Conservation (phyloP, 257 asterid species). For the Scutellaria galericulata region DNA sequence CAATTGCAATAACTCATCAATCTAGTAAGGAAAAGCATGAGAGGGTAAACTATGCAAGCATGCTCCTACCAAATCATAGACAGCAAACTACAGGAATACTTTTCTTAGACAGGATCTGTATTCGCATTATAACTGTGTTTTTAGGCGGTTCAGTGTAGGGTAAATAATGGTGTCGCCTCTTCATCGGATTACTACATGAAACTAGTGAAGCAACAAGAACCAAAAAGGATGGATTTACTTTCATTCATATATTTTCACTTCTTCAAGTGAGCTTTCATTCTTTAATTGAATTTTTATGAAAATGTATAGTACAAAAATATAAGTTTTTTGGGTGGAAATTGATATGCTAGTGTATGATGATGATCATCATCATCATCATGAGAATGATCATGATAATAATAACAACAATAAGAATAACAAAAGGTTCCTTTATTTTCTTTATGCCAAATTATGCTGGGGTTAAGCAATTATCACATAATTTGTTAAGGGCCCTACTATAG, state of each 20-base stretch:
- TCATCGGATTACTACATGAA: constrained; percentile 16
- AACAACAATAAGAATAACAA: not conserved
- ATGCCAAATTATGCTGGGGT: not conserved
- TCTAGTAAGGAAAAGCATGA: constrained; percentile 18
- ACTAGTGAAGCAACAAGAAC: constrained; percentile 27
- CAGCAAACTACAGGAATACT: not conserved
- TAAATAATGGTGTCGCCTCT: constrained; percentile 1
- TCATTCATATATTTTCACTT: not conserved
- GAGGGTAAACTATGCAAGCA: constrained; percentile 20
- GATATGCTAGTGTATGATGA: not conserved
- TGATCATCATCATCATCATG: too few species aligned
- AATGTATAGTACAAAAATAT: not conserved
- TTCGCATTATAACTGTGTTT: not conserved
- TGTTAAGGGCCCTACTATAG: too few species aligned
- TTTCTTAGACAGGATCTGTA: constrained; percentile 4
- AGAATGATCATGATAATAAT: too few species aligned
- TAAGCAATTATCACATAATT: too few species aligned
- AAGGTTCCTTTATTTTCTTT: not conserved
- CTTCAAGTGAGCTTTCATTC: not conserved
- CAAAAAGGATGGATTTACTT: not conserved
- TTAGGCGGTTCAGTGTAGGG: not conserved
- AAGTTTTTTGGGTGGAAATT: not conserved
- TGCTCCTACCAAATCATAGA: not conserved
- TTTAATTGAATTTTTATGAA: not conserved
- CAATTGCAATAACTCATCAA: constrained; percentile 16